Percentiles rank a stretch among this genome's conserved stretches.
Conservation (phyloP, 2,329 filamentous ascomycete genomes). For the Aureobasidium sp. region DNA sequence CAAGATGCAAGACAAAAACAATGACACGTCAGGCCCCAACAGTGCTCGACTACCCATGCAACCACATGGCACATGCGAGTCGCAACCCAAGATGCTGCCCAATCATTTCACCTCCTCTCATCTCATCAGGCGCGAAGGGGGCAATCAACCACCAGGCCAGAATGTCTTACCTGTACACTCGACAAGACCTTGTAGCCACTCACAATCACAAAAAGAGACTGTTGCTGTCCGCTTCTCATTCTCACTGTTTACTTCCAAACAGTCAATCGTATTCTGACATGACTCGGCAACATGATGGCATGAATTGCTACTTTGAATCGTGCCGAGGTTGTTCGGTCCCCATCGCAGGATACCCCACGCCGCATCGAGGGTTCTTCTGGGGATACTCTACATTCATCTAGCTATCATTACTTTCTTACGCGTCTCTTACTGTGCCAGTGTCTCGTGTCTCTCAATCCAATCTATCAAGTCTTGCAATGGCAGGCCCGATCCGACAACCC, state of each 20-base stretch:
- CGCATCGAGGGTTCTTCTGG: background rate
- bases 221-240: background rate
- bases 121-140: background rate
- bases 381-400: background rate
- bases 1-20: slow-evolving; percentile 7
- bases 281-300: slow-evolving; percentile 9
- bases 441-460: background rate
- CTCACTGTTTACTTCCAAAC: background rate
- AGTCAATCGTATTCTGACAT: background rate
- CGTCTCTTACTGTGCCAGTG: background rate
- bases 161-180: too few relatives aligned
- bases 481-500: slow-evolving; percentile 79
- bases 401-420: background rate
- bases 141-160: background rate
- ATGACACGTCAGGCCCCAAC: slow-evolving; percentile 8
- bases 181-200: background rate
- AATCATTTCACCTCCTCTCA: background rate
- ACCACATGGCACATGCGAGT: background rate
- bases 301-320: background rate
- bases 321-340: slow-evolving; percentile 7
- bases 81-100: background rate
- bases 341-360: background rate
- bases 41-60: background rate
- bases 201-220: background rate
- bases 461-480: slow-evolving; percentile 46